Conservation (phyloP, 768 basidiomycete genomes). For the Suillus fuscotomentosus region DNA sequence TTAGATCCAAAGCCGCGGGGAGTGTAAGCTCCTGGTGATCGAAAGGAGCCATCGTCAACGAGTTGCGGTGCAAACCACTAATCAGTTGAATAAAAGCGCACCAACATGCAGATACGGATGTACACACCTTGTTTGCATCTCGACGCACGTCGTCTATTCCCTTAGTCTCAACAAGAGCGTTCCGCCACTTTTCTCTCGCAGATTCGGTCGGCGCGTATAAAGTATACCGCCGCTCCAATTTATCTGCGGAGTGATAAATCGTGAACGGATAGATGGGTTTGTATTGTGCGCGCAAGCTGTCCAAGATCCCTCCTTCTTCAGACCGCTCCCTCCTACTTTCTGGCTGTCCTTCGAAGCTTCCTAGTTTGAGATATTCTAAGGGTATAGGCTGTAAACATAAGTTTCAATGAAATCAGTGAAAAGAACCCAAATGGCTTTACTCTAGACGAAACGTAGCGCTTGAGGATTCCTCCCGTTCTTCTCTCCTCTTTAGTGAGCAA, state of each 20-base stretch:
- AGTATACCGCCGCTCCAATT: conserved; percentile 62
- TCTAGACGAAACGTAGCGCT: conserved; percentile 59
- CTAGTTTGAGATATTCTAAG: conserved; percentile 74
- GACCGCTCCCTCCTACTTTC: conserved; percentile 64
- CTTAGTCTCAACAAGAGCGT: conserved; percentile 58
- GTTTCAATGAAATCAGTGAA: conserved; percentile 3
- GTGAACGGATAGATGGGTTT: conserved; percentile 73
- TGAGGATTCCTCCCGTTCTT: conserved; percentile 43
- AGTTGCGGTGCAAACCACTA: conserved; percentile 69
- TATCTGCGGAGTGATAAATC: conserved; percentile 65
- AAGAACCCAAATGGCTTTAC: conserved; percentile 39
- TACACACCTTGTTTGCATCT: conserved; percentile 70
- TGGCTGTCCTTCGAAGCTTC: conserved; percentile 54
- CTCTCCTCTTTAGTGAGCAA: conserved; percentile 63
- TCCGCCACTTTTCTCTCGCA: conserved; percentile 61
- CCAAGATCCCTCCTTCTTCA: conserved; percentile 58
- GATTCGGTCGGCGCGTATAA: conserved; percentile 62
- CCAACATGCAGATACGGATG: not conserved
- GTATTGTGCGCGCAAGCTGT: conserved; percentile 50
- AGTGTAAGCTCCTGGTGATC: conserved; percentile 39
- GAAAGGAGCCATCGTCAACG: conserved; percentile 63
- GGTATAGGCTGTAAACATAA: conserved; percentile 63
- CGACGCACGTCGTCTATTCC: conserved; percentile 61
- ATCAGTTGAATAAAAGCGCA: conserved; percentile 9
- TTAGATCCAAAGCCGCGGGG: conserved; percentile 27